Evolutionary conservation across 768 basidiomycete species (phyloP).

Genomic region (Daedaleopsis sinensis): DNA sequence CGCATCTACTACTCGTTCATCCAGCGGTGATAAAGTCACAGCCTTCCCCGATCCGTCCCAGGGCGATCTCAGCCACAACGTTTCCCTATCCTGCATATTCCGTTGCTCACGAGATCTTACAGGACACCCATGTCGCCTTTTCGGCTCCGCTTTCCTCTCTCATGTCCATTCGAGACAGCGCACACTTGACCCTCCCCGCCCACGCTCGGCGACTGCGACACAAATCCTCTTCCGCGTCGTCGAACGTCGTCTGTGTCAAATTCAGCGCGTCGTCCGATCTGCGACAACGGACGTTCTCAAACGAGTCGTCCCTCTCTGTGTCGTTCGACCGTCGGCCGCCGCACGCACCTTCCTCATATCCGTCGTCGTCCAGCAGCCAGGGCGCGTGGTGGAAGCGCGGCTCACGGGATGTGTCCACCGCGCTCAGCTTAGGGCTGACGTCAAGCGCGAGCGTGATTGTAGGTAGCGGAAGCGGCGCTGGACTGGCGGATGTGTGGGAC

Average conservation of each 20-base stretch:
- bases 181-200: conserved; percentile 40
- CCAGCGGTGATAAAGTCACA: not conserved
- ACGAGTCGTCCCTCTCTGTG: not conserved
- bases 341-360: not conserved
- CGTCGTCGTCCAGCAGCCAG: not conserved
- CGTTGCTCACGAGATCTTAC: not conserved
- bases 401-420: conserved; percentile 16
- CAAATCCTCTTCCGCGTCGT: not conserved
- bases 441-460: conserved; percentile 13
- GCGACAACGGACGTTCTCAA: conserved; percentile 12
- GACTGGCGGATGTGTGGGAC: conserved; percentile 11
- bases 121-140: conserved; percentile 46
- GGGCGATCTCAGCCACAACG: too few species aligned
- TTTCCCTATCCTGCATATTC: too few species aligned
- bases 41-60: too few species aligned
- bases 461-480: conserved; percentile 11
- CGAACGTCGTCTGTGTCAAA: conserved; percentile 15
- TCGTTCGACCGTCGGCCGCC: not conserved
- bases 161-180: conserved; percentile 45
- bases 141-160: conserved; percentile 44
- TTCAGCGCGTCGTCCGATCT: not conserved
- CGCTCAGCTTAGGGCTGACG: conserved; percentile 10
- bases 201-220: not conserved
- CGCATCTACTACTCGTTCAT: too few species aligned
- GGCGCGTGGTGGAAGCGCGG: conserved; percentile 25